phyloP scores from a whole-genome alignment of 768 basidiomycete genomes.

The Tulasnella sp. region DNA sequence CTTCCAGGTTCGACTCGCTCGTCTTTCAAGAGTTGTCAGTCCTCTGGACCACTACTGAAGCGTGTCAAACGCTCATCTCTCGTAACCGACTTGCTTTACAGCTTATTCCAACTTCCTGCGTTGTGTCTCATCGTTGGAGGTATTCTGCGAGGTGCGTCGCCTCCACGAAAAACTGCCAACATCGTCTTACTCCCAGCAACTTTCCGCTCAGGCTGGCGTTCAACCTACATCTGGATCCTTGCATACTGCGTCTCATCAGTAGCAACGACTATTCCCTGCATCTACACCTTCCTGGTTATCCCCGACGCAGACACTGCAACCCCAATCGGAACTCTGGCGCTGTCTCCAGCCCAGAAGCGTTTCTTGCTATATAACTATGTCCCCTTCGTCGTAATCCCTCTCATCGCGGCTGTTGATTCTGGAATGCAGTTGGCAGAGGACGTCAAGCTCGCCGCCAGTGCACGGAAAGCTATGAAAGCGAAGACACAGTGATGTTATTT shows the following conservation, averaged over 20 bases:
- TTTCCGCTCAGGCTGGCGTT: not conserved
- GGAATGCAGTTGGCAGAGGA: conserved; percentile 16
- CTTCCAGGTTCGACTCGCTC: conserved; percentile 6
- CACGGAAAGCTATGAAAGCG: not conserved
- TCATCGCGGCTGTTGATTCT: conserved; percentile 5
- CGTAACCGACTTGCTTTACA: not conserved
- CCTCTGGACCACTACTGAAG: too few species aligned
- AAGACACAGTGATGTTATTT: not conserved
- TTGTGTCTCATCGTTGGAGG: not conserved
- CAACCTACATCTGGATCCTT: conserved; percentile 5
- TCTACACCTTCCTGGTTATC: not conserved
- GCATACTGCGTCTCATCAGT: conserved; percentile 3
- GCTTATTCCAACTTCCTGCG: conserved; percentile 17
- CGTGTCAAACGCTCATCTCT: not conserved
- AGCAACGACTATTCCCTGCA: conserved; percentile 6
- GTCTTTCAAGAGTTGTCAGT: conserved; percentile 5
- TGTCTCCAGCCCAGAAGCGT: not conserved
- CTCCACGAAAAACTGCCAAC: not conserved
- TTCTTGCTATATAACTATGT: conserved; percentile 14
- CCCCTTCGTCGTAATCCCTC: conserved; percentile 2
- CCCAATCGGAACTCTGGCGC: not conserved
- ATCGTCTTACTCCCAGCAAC: not conserved
- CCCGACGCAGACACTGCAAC: not conserved
- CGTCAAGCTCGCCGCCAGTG: conserved; percentile 7
- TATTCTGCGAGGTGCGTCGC: not conserved